These are phyloP conservation scores for Polyporus tsugae DNA, from an alignment of 1,284 basidiomycete species.

Conservation along the genomic window DNA sequence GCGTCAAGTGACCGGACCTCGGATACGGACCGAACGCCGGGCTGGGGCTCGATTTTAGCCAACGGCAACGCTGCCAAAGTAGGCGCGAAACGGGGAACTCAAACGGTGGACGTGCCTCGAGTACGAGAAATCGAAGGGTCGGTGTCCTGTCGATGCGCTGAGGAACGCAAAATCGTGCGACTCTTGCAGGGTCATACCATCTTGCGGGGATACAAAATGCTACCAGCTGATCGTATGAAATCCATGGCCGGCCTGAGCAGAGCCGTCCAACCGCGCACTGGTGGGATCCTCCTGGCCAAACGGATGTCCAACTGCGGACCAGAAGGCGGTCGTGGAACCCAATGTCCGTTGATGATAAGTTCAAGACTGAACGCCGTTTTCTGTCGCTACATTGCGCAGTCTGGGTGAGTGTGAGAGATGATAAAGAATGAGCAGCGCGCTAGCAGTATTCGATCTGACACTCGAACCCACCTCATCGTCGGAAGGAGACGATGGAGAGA, in stretches of 20 bases:
- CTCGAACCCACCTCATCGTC: slow-evolving; percentile 11
- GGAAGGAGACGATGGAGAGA: neutral
- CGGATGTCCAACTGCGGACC: neutral
- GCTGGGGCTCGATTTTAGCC: slow-evolving; percentile 13
- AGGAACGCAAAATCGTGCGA: neutral
- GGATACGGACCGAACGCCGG: slow-evolving; percentile 12
- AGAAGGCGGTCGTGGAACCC: neutral
- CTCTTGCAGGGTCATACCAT: neutral
- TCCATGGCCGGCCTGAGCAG: neutral
- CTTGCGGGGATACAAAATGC: neutral
- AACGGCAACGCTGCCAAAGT: neutral
- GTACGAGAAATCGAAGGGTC: slow-evolving; percentile 9
- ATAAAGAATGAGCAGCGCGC: neutral
- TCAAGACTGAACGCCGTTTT: neutral
- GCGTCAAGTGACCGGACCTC: slow-evolving; percentile 7
- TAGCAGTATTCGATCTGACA: slow-evolving; percentile 9
- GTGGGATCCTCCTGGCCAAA: neutral
- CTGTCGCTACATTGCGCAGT: neutral
- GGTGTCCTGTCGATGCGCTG: neutral
- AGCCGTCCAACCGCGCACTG: neutral
- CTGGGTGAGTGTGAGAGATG: neutral
- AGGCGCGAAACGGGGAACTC: neutral
- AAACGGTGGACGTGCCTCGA: neutral
- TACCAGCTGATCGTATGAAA: neutral
- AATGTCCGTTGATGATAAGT: neutral